These are phyloP conservation scores for Cucurbita argyrosperma DNA, from an alignment of 306 rosid species.

Conservation along the genomic window DNA sequence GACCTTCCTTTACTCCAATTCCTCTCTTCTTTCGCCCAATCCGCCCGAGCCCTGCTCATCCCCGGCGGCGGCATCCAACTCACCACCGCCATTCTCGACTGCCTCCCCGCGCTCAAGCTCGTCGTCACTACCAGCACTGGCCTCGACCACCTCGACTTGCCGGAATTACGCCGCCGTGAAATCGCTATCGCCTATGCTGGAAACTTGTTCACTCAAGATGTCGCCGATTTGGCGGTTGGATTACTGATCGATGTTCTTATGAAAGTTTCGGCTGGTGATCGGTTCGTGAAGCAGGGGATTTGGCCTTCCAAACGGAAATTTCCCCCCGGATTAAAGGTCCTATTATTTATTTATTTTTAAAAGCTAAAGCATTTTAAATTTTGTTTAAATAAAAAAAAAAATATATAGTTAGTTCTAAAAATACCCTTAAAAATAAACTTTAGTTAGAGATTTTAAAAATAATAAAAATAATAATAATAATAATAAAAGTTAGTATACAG, in stretches of 20 bases:
- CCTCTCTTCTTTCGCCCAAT: slow-evolving; percentile 1
- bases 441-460: too few relatives aligned
- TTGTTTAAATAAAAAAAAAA: too few relatives aligned
- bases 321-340: slow-evolving; percentile 26
- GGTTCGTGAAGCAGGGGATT: slow-evolving; percentile 12
- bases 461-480: too few relatives aligned
- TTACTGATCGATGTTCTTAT: slow-evolving; percentile 30
- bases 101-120: slow-evolving; percentile 14
- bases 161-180: slow-evolving; percentile 6
- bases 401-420: neutral
- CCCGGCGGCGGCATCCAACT: neutral
- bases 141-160: slow-evolving; percentile 15
- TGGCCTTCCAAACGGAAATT: slow-evolving; percentile 10
- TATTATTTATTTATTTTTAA: neutral
- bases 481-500: too few relatives aligned
- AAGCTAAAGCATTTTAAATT: too few relatives aligned
- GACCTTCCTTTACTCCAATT: slow-evolving; percentile 10
- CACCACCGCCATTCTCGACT: neutral
- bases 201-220: slow-evolving; percentile 23
- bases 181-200: slow-evolving; percentile 18
- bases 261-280: slow-evolving; percentile 18
- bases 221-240: slow-evolving; percentile 36
- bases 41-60: slow-evolving; percentile 8
- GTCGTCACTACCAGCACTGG: slow-evolving; percentile 14
- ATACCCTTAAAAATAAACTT: too few relatives aligned